Evolutionary conservation across 805 yeast species (phyloP).

Genomic region (Ogataea philodendri): DNA sequence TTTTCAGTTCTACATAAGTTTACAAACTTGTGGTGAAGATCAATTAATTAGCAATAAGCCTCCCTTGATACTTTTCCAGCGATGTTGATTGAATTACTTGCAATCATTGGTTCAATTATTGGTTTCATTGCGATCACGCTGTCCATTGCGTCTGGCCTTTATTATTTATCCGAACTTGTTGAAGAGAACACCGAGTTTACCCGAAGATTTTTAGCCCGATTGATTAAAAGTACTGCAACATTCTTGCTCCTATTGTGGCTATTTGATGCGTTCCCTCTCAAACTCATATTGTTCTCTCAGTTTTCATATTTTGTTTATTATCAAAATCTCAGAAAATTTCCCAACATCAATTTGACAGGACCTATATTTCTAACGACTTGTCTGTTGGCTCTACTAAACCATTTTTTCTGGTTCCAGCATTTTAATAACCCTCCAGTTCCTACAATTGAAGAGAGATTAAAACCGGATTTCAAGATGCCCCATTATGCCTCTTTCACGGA

Average conservation of each 20-base stretch:
- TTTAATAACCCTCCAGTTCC: conserved; percentile 75
- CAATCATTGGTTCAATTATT: conserved; percentile 55
- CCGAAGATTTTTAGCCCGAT: conserved; percentile 58
- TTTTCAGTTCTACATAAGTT: no score
- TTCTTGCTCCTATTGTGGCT: conserved; percentile 56
- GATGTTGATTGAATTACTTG: conserved; percentile 59
- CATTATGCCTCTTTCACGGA: conserved; percentile 80
- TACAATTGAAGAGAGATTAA: conserved; percentile 58
- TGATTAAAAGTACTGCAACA: conserved; percentile 61
- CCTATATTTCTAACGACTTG: conserved; percentile 72
- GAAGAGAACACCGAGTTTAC: conserved; percentile 92
- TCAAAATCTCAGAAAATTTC: conserved; percentile 78
- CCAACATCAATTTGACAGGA: conserved; percentile 72
- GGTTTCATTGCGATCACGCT: conserved; percentile 64
- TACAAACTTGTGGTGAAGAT: no score
- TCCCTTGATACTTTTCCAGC: not conserved
- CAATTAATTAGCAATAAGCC: no score
- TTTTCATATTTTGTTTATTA: conserved; percentile 69
- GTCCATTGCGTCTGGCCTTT: conserved; percentile 82
- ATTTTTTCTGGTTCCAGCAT: conserved; percentile 84
- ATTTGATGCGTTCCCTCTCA: conserved; percentile 78
- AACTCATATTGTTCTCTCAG: conserved; percentile 63
- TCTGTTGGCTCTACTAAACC: conserved; percentile 71
- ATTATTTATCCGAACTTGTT: conserved; percentile 85
- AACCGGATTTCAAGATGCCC: conserved; percentile 58